phyloP scores from a whole-genome alignment of 805 yeast genomes.

The Saturnispora mendoncae region DNA sequence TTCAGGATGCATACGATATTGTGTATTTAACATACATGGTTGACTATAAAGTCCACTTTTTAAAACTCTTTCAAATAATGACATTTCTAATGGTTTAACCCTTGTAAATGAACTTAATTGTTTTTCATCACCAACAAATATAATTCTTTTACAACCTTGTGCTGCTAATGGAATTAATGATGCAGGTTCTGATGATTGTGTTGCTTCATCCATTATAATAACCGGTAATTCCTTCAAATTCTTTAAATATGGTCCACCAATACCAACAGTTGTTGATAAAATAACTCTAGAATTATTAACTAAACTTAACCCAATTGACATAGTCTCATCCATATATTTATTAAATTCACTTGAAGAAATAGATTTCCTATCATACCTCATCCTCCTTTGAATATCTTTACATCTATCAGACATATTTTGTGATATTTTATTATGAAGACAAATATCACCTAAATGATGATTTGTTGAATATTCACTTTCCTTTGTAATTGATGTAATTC shows the following conservation, averaged over 20 bases:
- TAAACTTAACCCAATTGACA: constrained; percentile 24
- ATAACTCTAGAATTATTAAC: constrained; percentile 61
- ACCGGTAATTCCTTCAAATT: constrained; percentile 43
- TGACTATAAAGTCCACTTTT: constrained; percentile 49
- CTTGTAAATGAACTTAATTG: constrained; percentile 67
- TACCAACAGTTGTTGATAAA: constrained; percentile 64
- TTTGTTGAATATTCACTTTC: constrained; percentile 47
- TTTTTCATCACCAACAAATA: constrained; percentile 71
- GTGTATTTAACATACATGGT: constrained; percentile 67
- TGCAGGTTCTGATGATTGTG: constrained; percentile 67
- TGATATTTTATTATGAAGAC: constrained; percentile 53
- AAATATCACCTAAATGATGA: constrained; percentile 52
- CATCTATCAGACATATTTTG: constrained; percentile 39
- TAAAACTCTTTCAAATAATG: constrained; percentile 60
- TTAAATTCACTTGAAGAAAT: constrained; percentile 38
- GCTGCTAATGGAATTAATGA: constrained; percentile 64
- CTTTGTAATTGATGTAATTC: constrained; percentile 52
- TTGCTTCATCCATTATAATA: constrained; percentile 72
- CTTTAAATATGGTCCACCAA: constrained; percentile 59
- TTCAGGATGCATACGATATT: constrained; percentile 94
- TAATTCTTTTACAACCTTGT: constrained; percentile 56
- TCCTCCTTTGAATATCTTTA: constrained; percentile 35
- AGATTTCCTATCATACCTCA: constrained; percentile 36
- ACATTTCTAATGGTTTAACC: constrained; percentile 55
- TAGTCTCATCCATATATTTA: constrained; percentile 35